phyloP scores from a whole-genome alignment of 108 stramenopile species.

The Cylindrotheca fusiformis region DNA sequence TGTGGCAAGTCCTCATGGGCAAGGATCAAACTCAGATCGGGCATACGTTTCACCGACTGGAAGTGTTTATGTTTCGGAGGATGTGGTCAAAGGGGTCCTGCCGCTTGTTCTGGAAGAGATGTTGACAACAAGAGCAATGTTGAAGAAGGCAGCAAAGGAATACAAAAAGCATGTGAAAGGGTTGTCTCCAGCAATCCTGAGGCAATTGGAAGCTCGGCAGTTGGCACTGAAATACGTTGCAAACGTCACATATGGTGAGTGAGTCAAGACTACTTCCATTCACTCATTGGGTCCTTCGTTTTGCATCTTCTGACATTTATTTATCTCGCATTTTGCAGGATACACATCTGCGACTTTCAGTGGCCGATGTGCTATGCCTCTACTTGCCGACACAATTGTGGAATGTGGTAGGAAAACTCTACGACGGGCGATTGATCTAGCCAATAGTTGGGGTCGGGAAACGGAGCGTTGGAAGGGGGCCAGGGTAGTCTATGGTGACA shows the following conservation, averaged over 20 bases:
- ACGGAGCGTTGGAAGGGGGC: slow-evolving; percentile 75
- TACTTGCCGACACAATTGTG: slow-evolving; percentile 97
- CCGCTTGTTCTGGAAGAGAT: slow-evolving; percentile 97
- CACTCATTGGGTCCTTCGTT: neutral
- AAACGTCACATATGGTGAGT: slow-evolving; percentile 91
- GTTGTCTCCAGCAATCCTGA: slow-evolving; percentile 62
- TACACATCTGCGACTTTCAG: slow-evolving; percentile 96
- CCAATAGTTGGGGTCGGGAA: slow-evolving; percentile 75
- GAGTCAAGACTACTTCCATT: neutral
- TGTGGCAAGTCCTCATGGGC: slow-evolving; percentile 10
- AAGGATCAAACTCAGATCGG: slow-evolving; percentile 30
- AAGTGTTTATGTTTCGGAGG: slow-evolving; percentile 81
- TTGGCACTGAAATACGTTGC: slow-evolving; percentile 97
- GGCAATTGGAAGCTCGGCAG: slow-evolving; percentile 96
- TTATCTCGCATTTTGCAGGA: slow-evolving; percentile 25
- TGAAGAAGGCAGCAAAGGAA: slow-evolving; percentile 91
- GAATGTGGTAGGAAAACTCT: slow-evolving; percentile 89
- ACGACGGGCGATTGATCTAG: slow-evolving; percentile 79
- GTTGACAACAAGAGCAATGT: slow-evolving; percentile 93
- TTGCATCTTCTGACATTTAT: neutral
- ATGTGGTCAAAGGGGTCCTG: slow-evolving; percentile 89
- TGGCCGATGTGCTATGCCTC: slow-evolving; percentile 93
- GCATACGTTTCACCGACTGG: slow-evolving; percentile 90
- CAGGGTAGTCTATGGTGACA: slow-evolving; percentile 93
- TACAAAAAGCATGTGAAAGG: slow-evolving; percentile 69